Percentiles rank a stretch among this genome's conserved stretches.
phyloP scores from a whole-genome alignment of 1,284 basidiomycete genomes.

The Ceratobasidium sp. region DNA sequence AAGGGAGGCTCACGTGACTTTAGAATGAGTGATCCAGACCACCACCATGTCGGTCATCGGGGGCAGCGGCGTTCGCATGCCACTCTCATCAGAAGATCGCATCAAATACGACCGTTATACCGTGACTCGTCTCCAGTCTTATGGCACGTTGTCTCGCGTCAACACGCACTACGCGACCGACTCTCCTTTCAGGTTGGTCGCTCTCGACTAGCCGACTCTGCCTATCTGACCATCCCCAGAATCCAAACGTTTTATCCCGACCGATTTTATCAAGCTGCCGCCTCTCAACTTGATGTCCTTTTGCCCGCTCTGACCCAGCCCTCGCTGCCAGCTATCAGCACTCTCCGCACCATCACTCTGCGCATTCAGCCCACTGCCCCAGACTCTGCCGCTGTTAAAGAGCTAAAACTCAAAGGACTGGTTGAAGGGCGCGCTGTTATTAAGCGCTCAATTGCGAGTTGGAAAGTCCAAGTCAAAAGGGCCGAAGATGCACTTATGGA shows the following conservation, averaged over 20 bases:
- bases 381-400: neutral
- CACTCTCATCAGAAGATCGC: neutral
- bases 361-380: constrained; percentile 5
- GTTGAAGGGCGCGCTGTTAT: constrained; percentile 17
- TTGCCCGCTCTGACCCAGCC: neutral
- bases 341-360: constrained; percentile 29
- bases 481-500: constrained; percentile 10
- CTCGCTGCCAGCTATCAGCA: constrained; percentile 1
- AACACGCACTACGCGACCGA: neutral
- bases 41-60: neutral
- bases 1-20: too few relatives aligned
- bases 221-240: neutral
- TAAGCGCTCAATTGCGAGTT: neutral
- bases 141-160: constrained; percentile 1
- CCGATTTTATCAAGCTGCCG: constrained; percentile 23
- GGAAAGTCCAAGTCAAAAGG: neutral
- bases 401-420: neutral
- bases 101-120: neutral
- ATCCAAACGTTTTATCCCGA: constrained; percentile 8
- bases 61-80: constrained; percentile 19
- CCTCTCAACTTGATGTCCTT: constrained; percentile 9
- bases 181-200: constrained; percentile 1
- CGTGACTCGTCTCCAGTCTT: neutral
- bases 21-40: too few relatives aligned
- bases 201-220: too few relatives aligned